A percentile compares a stretch with the other conserved stretches of the same genome.
These are phyloP conservation scores for Salvia miltiorrhiza DNA, from an alignment of 257 asterid genomes.

Conservation along the genomic window DNA sequence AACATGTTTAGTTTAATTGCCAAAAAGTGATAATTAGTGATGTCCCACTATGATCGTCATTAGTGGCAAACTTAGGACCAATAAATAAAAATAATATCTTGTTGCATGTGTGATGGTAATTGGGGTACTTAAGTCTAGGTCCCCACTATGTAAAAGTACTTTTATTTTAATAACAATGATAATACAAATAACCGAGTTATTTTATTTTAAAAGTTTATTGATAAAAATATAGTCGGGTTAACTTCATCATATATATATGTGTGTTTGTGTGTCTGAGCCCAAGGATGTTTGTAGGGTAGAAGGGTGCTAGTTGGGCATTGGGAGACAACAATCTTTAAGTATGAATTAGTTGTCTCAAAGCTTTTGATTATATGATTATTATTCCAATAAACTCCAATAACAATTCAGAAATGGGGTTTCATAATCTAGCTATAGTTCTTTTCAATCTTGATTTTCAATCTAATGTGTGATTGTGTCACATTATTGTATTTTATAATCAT, in stretches of 20 bases:
- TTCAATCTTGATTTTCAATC: not conserved
- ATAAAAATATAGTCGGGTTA: not conserved
- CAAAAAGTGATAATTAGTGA: slow-evolving; percentile 19
- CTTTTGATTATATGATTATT: not conserved
- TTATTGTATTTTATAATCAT: too few relatives aligned
- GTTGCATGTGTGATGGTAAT: slow-evolving; percentile 9
- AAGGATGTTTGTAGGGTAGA: slow-evolving; percentile 31
- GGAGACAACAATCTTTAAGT: slow-evolving; percentile 33
- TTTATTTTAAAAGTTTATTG: not conserved
- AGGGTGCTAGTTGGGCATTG: slow-evolving; percentile 29
- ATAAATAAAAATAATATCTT: slow-evolving; percentile 26
- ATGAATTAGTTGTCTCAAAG: slow-evolving; percentile 2
- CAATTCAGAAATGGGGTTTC: not conserved
- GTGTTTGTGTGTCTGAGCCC: slow-evolving; percentile 20
- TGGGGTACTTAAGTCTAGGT: slow-evolving; percentile 18
- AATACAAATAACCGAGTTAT: not conserved
- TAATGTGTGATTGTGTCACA: too few relatives aligned
- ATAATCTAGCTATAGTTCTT: not conserved
- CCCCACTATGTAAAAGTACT: slow-evolving; percentile 23
- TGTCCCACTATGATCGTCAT: slow-evolving; percentile 28
- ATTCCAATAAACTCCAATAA: not conserved
- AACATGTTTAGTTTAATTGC: slow-evolving; percentile 1
- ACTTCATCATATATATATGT: slow-evolving; percentile 3
- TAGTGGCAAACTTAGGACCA: slow-evolving; percentile 20
- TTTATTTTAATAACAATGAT: not conserved